Conservation (phyloP, 2,329 filamentous ascomycete genomes). For the Cladobotryum mycophilum region DNA sequence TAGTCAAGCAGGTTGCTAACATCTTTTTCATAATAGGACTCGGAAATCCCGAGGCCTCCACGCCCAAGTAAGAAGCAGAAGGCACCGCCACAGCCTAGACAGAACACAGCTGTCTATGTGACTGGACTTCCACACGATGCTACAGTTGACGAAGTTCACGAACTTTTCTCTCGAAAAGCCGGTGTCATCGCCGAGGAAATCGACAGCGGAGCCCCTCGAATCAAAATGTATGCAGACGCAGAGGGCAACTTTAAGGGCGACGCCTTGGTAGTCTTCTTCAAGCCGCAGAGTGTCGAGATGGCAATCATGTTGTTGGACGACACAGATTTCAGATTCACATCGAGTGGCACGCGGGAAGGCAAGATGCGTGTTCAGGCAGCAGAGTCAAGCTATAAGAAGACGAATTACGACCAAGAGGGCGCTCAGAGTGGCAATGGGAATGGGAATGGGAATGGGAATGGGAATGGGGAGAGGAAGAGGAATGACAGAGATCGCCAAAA, state of each 20-base stretch:
- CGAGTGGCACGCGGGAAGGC: slow-evolving; percentile 47
- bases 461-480: slow-evolving; percentile 35
- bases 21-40: slow-evolving; percentile 14
- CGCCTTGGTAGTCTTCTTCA: slow-evolving; percentile 89
- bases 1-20: background rate
- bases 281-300: slow-evolving; percentile 84
- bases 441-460: slow-evolving; percentile 40
- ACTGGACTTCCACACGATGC: slow-evolving; percentile 79
- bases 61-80: slow-evolving; percentile 42
- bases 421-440: slow-evolving; percentile 12
- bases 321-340: slow-evolving; percentile 65
- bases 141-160: slow-evolving; percentile 71
- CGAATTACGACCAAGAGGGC: slow-evolving; percentile 54
- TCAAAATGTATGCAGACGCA: slow-evolving; percentile 86
- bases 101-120: slow-evolving; percentile 90
- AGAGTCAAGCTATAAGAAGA: slow-evolving; percentile 87
- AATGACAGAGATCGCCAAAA: slow-evolving; percentile 72
- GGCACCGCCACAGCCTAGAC: slow-evolving; percentile 43
- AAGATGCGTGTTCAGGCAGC: slow-evolving; percentile 78
- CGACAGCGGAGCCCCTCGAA: slow-evolving; percentile 77
- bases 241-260: slow-evolving; percentile 87
- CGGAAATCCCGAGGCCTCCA: slow-evolving; percentile 28
- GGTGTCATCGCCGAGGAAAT: slow-evolving; percentile 93
- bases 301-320: slow-evolving; percentile 77
- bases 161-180: slow-evolving; percentile 75